Percentiles rank a stretch among this genome's conserved stretches.
phyloP scores from a whole-genome alignment of 78 protist genomes.

The Speleostelium caveatum region DNA sequence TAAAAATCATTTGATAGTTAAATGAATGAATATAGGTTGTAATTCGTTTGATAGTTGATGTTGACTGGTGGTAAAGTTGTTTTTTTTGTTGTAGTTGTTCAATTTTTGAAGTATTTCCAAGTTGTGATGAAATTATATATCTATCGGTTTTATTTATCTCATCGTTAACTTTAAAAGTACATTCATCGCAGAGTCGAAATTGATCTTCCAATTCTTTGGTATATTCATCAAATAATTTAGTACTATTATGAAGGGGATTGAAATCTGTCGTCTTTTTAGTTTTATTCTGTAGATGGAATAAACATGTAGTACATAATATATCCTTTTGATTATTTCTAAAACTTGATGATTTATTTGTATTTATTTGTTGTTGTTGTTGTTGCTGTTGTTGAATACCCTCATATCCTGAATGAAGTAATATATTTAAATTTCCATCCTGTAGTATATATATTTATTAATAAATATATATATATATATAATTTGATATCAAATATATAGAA shows the following conservation, averaged over 20 bases:
- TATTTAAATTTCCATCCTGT: too few species aligned
- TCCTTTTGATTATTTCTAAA: not conserved
- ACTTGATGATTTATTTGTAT: not conserved
- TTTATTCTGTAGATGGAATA: conserved; percentile 22
- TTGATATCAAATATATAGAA: too few species aligned
- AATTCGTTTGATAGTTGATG: too few species aligned
- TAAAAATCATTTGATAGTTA: too few species aligned
- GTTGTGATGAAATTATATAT: too few species aligned
- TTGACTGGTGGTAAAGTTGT: too few species aligned
- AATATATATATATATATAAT: too few species aligned
- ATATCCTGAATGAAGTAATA: too few species aligned
- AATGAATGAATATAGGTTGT: too few species aligned
- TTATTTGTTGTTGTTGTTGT: not conserved
- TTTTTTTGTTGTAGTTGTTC: too few species aligned
- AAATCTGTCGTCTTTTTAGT: not conserved
- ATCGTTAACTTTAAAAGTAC: not conserved
- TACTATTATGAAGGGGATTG: not conserved
- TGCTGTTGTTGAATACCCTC: not conserved
- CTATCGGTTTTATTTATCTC: conserved; percentile 23
- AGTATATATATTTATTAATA: too few species aligned
- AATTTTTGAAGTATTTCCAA: too few species aligned
- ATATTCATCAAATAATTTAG: not conserved
- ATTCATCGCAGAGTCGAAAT: conserved; percentile 6
- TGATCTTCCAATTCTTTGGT: conserved; percentile 6
- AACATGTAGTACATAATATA: conserved; percentile 12